A percentile compares a stretch with the other conserved stretches of the same genome.
These are phyloP conservation scores for Aspergillus costaricaensis DNA, from an alignment of 2,329 filamentous ascomycete genomes.

Conservation along the genomic window DNA sequence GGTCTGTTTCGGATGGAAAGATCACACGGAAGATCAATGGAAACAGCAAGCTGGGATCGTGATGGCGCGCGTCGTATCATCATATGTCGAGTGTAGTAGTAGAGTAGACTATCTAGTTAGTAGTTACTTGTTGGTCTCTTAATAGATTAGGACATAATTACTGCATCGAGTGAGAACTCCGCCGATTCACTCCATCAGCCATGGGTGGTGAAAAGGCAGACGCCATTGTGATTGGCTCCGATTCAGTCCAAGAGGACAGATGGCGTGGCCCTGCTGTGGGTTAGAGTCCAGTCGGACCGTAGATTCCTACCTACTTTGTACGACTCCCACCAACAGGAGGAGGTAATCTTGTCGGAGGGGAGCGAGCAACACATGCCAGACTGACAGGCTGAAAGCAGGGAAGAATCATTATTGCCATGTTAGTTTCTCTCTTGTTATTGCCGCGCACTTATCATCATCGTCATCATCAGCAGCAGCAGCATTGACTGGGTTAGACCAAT, in stretches of 20 bases:
- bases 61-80: neutral
- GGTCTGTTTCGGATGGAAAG: neutral
- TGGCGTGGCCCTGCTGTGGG: neutral
- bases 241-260: neutral
- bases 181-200: neutral
- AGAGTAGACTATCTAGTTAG: no score
- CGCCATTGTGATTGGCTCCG: neutral
- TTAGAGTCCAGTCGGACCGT: neutral
- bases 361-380: neutral
- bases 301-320: neutral
- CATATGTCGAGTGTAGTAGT: no score
- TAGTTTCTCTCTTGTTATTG: no score
- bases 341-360: no score
- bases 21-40: neutral
- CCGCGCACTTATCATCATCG: no score
- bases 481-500: neutral
- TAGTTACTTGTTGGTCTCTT: neutral
- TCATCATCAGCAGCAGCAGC: no score
- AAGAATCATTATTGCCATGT: neutral
- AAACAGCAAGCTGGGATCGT: neutral
- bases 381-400: neutral
- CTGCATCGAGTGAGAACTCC: neutral
- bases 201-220: neutral
- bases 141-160: slow-evolving; percentile 1
- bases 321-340: neutral